Base-by-base conservation (phyloP, 805 yeast genomes). In the Spathaspora girioi region DNA sequence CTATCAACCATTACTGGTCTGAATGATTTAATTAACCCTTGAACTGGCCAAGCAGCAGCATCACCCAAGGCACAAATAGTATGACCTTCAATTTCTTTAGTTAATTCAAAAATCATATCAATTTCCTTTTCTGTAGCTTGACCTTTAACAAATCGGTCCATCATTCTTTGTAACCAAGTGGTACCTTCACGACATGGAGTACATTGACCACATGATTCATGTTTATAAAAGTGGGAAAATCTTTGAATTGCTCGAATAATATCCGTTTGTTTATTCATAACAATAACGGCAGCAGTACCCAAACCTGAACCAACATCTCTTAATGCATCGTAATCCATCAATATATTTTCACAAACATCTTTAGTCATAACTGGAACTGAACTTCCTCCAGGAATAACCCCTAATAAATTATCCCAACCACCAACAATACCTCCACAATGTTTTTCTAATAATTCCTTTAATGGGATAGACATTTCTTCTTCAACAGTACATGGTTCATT, bases 181-280 rank as follows among this genome's bases (percentile, higher is more conserved):
- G 96, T 89, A 52, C 97, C 97, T 73, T 89, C 96, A 68, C 97
- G 83, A 74, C 96, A 89, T 53, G 96, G 96, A 3, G 96, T 89
- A 76, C 96, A 89, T 75, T 89, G 96, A 53, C 96, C 96, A 75
- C 96, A 89, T 7, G 94, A 86, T 77, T 89, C 96, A 73, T 89
- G 96, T 76, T 86, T 87, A 77, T 88, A 89, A 70, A 89, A 89
- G 43, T 87, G 83, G 43, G 93, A 70, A 63, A 89, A 81, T 70
- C 96, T 80, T 71, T 89, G 96, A 67, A 89, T 89, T 59, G 93
- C 94, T 57, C 90, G 80, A 55, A 89, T 82, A 50, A 89, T 82
- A 67, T 89, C 96, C 38, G 96, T 87, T 61, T 84, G 83, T 75
- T 88, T 86, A 77, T 89, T 87, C 89, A 89, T 84, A 54, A 89